phyloP scores from a whole-genome alignment of 2,329 filamentous ascomycete species.

The Mycosphaerella sp. region DNA sequence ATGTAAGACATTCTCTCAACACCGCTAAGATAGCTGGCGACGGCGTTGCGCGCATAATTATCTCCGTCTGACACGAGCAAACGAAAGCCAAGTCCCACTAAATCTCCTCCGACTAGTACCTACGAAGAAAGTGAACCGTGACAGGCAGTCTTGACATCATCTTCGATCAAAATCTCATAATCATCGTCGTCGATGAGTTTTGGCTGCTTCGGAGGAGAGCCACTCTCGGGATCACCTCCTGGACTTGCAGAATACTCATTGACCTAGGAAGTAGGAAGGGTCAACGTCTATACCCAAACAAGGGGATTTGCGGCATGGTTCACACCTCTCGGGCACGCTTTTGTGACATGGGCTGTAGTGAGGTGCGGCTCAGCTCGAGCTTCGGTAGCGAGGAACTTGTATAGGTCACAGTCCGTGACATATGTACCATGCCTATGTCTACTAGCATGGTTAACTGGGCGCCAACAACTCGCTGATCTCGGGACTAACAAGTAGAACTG shows the following conservation, averaged over 20 bases:
- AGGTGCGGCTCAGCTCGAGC: constrained; percentile 1
- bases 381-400: neutral
- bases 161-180: neutral
- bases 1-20: too few relatives aligned
- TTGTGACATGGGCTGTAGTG: neutral
- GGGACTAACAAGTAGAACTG: constrained; percentile 4
- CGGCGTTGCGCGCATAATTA: too few relatives aligned
- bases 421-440: constrained; percentile 10
- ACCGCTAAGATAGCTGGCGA: too few relatives aligned
- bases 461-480: too few relatives aligned
- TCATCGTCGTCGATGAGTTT: neutral
- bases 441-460: neutral
- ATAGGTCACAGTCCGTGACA: constrained; percentile 6
- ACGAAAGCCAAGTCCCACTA: neutral
- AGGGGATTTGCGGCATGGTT: neutral
- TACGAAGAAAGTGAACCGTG: constrained; percentile 6
- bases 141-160: neutral
- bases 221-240: neutral
- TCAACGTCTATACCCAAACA: too few relatives aligned
- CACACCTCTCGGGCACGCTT: constrained; percentile 6
- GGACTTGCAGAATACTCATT: neutral
- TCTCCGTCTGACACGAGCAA: neutral
- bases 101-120: constrained; percentile 10
- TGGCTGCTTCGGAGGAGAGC: neutral
- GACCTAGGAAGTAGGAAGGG: neutral